Evolutionary conservation across 768 basidiomycete species (phyloP), one percentile per base, ranked within the genome.

Genomic region (Nidularia sp.): DNA sequence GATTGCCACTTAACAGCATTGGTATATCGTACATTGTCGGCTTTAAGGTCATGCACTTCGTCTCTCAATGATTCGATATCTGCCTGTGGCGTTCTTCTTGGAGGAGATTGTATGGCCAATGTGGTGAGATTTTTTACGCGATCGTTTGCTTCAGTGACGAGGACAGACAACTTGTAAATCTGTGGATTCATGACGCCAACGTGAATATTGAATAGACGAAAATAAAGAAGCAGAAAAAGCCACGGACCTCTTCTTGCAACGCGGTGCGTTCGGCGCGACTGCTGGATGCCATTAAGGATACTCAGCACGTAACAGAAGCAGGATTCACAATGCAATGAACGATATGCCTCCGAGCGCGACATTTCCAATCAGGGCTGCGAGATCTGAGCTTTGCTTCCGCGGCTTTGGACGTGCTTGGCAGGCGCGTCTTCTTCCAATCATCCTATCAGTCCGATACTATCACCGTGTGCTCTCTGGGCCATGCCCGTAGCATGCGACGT

Each of bases 1-100:
- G 61, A 62, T 15, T 72, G 57, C 47, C 52, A 55, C 47, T 69
- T 70, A 6, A 60, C 55, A 35, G 55, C 57, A 15, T 66, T 58
- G 18, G 54, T 41, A 9, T 67, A 55, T 35, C 67, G 48, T 36
- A n/a, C 22, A 12, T 39, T 34, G 9, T 9, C 9, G 6, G 34
- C 13, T 25, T 45, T 45, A 7, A 45, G 44, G 8, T 45, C 8
- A 8, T 45, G 7, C 7, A 45, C 18, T 7, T 45, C 44, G 9
- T 25, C 10, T 22, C 7, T 8, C 44, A 45, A 45, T 45, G 7
- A 7, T 18, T 45, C 44, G 44, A 45, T n/a, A n/a, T n/a, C n/a
- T n/a, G n/a, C n/a, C n/a, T n/a, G n/a, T n/a, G n/a, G n/a, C n/a
- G n/a, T n/a, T n/a, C n/a, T n/a, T n/a, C n/a, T n/a, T n/a, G n/a